A percentile compares a stretch with the other conserved stretches of the same genome.
phyloP scores from a whole-genome alignment of 208 protist genomes.

The Leishmania turanica region DNA sequence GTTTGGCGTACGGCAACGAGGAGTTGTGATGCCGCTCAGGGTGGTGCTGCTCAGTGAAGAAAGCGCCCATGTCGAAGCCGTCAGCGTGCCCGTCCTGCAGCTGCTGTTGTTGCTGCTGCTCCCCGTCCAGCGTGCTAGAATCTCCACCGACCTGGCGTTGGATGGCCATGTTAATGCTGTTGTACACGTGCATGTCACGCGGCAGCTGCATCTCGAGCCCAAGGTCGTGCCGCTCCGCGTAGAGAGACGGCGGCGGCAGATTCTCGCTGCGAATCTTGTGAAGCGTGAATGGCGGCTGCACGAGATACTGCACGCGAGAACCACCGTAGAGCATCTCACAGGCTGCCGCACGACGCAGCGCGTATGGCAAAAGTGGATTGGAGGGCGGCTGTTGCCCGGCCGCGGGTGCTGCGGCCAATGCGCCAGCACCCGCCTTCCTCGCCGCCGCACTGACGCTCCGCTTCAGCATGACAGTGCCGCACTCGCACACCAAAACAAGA shows the following conservation, averaged over 20 bases:
- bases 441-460: not conserved
- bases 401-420: not conserved
- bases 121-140: conserved; percentile 6
- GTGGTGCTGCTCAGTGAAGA: conserved; percentile 42
- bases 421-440: conserved; percentile 3
- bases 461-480: conserved; percentile 18
- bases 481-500: not conserved
- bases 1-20: conserved; percentile 45
- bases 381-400: not conserved
- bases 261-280: conserved; percentile 56
- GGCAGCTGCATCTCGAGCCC: conserved; percentile 71
- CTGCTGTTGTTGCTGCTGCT: not conserved
- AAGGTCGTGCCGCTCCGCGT: conserved; percentile 58
- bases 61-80: conserved; percentile 45
- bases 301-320: conserved; percentile 64
- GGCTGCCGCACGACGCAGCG: conserved; percentile 60
- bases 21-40: conserved; percentile 67
- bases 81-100: conserved; percentile 2
- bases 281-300: conserved; percentile 49
- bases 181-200: conserved; percentile 30
- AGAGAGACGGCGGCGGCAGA: conserved; percentile 60
- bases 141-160: conserved; percentile 38
- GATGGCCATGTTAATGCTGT: conserved; percentile 32
- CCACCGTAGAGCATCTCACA: conserved; percentile 85
- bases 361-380: conserved; percentile 68